Evolutionary conservation across 441 rosid species (phyloP), one percentile per base, ranked within the genome.

Genomic region (Gossypium lobatum): DNA sequence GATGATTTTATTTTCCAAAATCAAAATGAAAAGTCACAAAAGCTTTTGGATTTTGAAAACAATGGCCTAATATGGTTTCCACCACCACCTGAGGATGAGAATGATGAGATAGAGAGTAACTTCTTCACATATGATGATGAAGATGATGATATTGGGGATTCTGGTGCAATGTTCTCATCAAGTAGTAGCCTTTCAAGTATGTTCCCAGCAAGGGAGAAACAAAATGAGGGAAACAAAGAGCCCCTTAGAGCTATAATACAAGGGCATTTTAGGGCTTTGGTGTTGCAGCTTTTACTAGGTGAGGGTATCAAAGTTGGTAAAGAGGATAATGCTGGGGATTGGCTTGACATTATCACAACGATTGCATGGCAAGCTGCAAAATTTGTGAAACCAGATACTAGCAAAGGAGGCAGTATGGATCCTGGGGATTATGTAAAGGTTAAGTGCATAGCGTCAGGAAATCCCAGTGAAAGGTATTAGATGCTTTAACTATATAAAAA

Each of bases 371-470:
- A 93, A 81, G 99, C 98, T 78, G 99, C 99, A 0, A 90, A 76
- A 77, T 93, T 86, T 79, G 93, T 95, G 77, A 95, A 89, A 80
- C 99, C 99, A 4, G 97, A 95, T 82, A 95, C 97, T 72, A 90
- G 98, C 80, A 88, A 81, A 76, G 99, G 98, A 9, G 99, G 98
- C 73, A 93, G 98, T 83, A 95, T 95, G 99, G 99, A 95, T 84
- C 99, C 99, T 2, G 90, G 78, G 71, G 83, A 90, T 73, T 95
- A 95, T 80, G 97, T 95, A 74, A 93, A 95, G 83, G 87, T 95
- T 59, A 95, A 95, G 80, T 95, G 99, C 72, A 84, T 95, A 75
- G 93, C 97, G 28, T 84, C 90, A 0, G 98, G 98, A 83, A 83
- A 76, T 45, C 96, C 91, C 79, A 84, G 76, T 60, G 95, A 91